Percentiles rank a stretch among this genome's conserved stretches.
These are phyloP conservation scores for Zostera marina DNA, from an alignment of 116 monocot genomes.

Conservation along the genomic window DNA sequence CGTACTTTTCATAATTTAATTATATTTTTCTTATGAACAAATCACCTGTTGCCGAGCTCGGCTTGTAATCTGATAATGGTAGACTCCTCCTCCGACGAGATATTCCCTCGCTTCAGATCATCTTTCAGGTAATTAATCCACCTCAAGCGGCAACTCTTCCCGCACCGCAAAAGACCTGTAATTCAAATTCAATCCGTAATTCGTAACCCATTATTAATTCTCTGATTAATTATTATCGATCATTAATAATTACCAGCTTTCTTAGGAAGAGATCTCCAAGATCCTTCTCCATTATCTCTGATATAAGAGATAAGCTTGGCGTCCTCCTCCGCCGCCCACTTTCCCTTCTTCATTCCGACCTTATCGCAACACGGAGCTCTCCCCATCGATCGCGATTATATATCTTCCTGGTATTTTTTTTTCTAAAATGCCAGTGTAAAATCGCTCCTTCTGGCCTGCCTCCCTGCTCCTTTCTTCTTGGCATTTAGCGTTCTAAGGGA, in stretches of 20 bases:
- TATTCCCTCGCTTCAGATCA: constrained; percentile 41
- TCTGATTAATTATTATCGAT: no score
- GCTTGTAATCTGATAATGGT: constrained; percentile 31
- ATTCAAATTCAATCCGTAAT: background rate
- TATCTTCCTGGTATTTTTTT: no score
- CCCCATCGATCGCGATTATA: no score
- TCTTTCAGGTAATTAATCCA: constrained; percentile 51
- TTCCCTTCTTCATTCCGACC: background rate
- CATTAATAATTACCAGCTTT: background rate
- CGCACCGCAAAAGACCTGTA: constrained; percentile 42
- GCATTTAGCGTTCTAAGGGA: no score
- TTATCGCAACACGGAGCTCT: background rate
- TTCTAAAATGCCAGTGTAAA: no score
- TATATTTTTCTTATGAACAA: no score
- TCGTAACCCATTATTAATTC: background rate
- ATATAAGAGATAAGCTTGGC: background rate
- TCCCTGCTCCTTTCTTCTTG: no score
- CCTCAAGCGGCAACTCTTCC: constrained; percentile 49
- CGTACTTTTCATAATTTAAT: no score
- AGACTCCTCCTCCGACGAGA: constrained; percentile 35
- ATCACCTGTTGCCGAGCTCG: constrained; percentile 34
- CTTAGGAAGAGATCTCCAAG: constrained; percentile 2
- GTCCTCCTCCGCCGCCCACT: background rate
- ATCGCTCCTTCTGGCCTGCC: no score
- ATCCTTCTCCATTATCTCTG: background rate